Evolutionary conservation across 106 monocot species (phyloP), one percentile per base, ranked within the genome.

Genomic region (Allium cepa): DNA sequence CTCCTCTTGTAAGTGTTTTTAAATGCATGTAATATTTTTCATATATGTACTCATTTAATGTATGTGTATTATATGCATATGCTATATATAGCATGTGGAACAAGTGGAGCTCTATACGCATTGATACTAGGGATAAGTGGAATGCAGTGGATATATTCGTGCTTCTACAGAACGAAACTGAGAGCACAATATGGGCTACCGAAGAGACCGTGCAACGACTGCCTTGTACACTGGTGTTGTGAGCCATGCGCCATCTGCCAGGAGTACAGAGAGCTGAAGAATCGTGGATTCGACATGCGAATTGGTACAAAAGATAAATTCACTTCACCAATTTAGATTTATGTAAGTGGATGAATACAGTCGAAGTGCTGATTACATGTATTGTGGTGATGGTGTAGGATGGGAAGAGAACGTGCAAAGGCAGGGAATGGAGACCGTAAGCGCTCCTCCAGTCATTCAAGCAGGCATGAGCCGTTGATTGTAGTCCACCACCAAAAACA

Each of bases 171-270:
- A 3, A 48, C 52, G 0, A 87, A 70, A 74, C 47, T 83, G 71
- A 74, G 87, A 15, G 17, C 45, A 7, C 75, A 78, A 17, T 84
- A 80, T 64, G 47, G 47, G n/a, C 57, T 87, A 52, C 18, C 17
- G 7, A 78, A 87, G 60, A 52, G 49, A 53, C 80, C 73, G 1
- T 83, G 83, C 56, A n/a, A 14, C 47, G 80, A 87, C 61, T 87
- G 71, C 55, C 50, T 74, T 47, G 69, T 87, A 26, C 87, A 87
- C 69, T 84, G 67, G 51, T 81, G 73, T 53, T 78, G 87, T 57
- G 83, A 83, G 68, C 63, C 61, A 0, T 83, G 77, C 69, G 87
- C 87, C 4, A 66, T 87, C 7, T 87, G 83, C 69, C 83, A 87
- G 56, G 77, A 71, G 69, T 76, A 83, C 75, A 57, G 83, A 1